Base-by-base conservation (phyloP, 2,329 filamentous ascomycete genomes). In the Sclerotinia spermophila region DNA sequence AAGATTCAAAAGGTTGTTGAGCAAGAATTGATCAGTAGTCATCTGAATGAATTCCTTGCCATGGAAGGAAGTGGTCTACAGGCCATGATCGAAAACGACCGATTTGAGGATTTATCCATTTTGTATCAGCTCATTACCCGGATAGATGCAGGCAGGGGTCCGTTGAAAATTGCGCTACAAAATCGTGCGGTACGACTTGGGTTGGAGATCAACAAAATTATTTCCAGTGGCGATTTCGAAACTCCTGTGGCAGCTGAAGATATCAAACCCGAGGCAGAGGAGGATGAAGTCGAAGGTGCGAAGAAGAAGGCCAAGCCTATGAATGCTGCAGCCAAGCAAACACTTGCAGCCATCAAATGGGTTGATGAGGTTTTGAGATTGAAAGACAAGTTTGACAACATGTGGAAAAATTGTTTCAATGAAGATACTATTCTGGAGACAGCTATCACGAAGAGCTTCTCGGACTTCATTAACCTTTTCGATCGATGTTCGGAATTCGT, bases 381-480 rank as follows among this genome's bases (percentile, higher is more conserved):
- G 40, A 97, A 98, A 81, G 90, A 92, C 75, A 96, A 96, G 78
- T 98, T 97, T 76, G 94, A 98, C 79, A 85, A 82, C 19, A 87
- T 99, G 72, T 94, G 91, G 88, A 83, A 82, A 56, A 80, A 82
- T 17, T 92, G 94, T 58, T 97, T 98, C 79, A 80, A 86, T 33
- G 85, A 87, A 58, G 94, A 98, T 77, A 86, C 93, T 53, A 85
- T 89, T 11, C 84, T 99, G 24, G 92, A 97, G 77, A 92, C 91
- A 2, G 90, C 93, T 0, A 84, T 98, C 38, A 94, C 93, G 2
- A 90, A 90, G 78, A 97, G 94, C 78, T 97, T 97, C 76, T 87
- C 92, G 1, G 91, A 96, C 24, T 97, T 98, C 77, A 97, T 99
- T 84, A 98, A 97, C 79, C 82, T 89, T n/a, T 97, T 97, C 78